A percentile compares a stretch with the other conserved stretches of the same genome.
Conservation (phyloP, 768 basidiomycete species). For the Boletus barrowsii region DNA sequence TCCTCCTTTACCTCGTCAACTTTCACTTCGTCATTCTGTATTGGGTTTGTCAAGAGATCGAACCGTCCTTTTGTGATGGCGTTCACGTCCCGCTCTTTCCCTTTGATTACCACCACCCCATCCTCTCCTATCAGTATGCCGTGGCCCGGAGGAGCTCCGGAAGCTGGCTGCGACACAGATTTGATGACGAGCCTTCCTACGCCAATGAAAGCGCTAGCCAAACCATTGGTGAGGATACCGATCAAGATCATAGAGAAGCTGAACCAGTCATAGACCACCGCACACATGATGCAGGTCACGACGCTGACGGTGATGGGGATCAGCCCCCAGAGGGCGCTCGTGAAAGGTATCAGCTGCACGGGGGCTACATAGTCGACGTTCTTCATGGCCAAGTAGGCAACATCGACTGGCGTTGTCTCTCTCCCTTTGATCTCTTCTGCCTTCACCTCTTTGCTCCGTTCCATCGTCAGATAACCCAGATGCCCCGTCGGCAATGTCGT, state of each 20-base stretch:
- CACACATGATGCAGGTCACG: constrained; percentile 24
- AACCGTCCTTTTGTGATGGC: constrained; percentile 30
- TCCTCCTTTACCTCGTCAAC: too few species aligned
- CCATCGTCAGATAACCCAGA: constrained; percentile 25
- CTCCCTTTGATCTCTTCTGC: background rate
- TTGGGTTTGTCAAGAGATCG: constrained; percentile 1
- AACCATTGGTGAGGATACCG: constrained; percentile 33
- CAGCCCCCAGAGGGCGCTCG: constrained; percentile 13
- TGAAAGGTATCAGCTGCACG: background rate
- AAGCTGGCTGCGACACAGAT: constrained; percentile 1
- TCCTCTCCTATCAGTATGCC: constrained; percentile 22
- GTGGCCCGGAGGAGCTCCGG: constrained; percentile 25
- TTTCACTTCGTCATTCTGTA: too few species aligned
- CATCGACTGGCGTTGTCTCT: constrained; percentile 3
- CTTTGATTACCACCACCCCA: constrained; percentile 27
- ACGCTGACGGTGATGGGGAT: constrained; percentile 27
- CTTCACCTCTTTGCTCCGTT: constrained; percentile 1
- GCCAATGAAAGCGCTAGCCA: constrained; percentile 24
- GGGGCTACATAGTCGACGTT: background rate
- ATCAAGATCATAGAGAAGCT: constrained; percentile 30
- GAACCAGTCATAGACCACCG: constrained; percentile 25
- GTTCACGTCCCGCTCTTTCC: constrained; percentile 25
- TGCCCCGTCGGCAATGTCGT: constrained; percentile 28
- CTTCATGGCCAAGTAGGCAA: constrained; percentile 21
- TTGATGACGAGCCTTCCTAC: constrained; percentile 16